Evolutionary conservation across 768 basidiomycete species (phyloP), one percentile per base, ranked within the genome.

Genomic region (Harrya chromipes): DNA sequence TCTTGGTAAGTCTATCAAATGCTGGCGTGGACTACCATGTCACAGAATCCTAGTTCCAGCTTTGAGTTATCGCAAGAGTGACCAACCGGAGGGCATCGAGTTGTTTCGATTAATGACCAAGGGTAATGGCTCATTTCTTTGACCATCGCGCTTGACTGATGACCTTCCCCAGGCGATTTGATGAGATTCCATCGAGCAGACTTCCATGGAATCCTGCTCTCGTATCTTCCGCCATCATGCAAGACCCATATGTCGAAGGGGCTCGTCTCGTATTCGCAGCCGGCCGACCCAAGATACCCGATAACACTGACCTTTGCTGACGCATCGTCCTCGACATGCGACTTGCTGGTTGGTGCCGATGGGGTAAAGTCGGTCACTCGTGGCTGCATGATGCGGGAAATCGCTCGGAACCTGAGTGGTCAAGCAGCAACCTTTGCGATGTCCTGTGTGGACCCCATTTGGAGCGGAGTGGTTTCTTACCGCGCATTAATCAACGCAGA

Each of bases 311-410:
- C 70, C 19, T 89, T 88, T 60, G 69, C 78, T 53, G 87, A 88
- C 57, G 84, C 82, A 36, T 72, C 81, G 13, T 74, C 68, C 11
- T 72, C 81, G 5, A 70, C 72, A 20, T 87, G 83, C 59, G 85
- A 88, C 61, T 61, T 87, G 11, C 76, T 89, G 21, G 65, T 87
- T 45, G 85, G 84, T 33, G 84, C 83, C n/a, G 85, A 87, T 54
- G 84, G 84, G 4, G 52, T 86, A 50, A 81, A 80, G 66, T 85
- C 83, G 26, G 72, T 70, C 49, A 78, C 70, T 17, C 70, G 76
- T 19, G 50, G 55, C 7, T 43, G 40, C 37, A 60, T 83, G 56
- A 70, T 73, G 50, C 52, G 55, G 1, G 66, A 69, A 47, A 43
- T 65, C 20, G 54, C 64, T 5, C 27, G 54, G 63, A 55, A 66